Evolutionary conservation across 2,329 filamentous ascomycete species (phyloP).

Genomic region (Dactylellina cionopaga): DNA sequence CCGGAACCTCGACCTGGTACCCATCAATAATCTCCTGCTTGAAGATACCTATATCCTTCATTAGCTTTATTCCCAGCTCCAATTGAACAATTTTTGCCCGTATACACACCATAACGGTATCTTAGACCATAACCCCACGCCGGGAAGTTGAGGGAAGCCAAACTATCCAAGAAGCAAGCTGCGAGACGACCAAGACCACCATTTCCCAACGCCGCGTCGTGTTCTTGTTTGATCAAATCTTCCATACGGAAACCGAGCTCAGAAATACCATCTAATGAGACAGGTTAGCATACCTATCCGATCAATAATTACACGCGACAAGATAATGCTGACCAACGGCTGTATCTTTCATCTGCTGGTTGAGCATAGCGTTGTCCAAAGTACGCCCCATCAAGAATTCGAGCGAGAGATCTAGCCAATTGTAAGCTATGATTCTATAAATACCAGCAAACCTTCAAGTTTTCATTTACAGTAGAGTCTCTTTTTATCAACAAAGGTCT

Average conservation of each 20-base stretch:
- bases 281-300: slow-evolving; percentile 9
- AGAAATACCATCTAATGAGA: slow-evolving; percentile 74
- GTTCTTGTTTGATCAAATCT: slow-evolving; percentile 92
- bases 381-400: slow-evolving; percentile 98
- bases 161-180: slow-evolving; percentile 94
- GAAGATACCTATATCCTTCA: slow-evolving; percentile 73
- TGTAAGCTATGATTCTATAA: not conserved
- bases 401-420: slow-evolving; percentile 77
- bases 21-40: slow-evolving; percentile 99
- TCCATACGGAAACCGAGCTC: slow-evolving; percentile 97
- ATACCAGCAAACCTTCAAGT: too few species aligned
- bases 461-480: slow-evolving; percentile 84
- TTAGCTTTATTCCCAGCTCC: not conserved
- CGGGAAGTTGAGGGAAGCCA: slow-evolving; percentile 92
- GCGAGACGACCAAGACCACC: slow-evolving; percentile 93
- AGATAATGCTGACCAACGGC: slow-evolving; percentile 72
- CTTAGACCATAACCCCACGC: slow-evolving; percentile 97
- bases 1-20: slow-evolving; percentile 96
- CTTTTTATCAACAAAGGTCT: slow-evolving; percentile 90
- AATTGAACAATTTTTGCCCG: not conserved
- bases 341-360: slow-evolving; percentile 85
- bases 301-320: too few species aligned
- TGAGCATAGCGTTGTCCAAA: slow-evolving; percentile 98
- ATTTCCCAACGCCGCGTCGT: slow-evolving; percentile 95
- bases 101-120: slow-evolving; percentile 78